Evolutionary conservation across 495 filamentous ascomycete genomes (phyloP), one percentile per base, ranked within the genome.

Genomic region (Tuber brumale): DNA sequence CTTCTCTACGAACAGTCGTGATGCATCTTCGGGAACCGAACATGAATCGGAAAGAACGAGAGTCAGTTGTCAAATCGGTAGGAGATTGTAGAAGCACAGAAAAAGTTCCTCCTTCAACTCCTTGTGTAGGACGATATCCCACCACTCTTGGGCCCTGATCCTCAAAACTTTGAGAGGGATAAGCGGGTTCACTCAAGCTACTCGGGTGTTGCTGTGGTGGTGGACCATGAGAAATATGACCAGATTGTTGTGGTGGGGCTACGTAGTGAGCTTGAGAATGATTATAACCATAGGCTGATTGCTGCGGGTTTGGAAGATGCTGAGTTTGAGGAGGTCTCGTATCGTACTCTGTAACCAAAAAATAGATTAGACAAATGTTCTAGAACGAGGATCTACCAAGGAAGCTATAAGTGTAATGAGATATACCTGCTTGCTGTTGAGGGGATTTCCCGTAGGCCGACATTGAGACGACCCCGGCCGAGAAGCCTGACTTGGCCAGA

Each of bases 1-100:
- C 87, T 18, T 91, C 84, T 81, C 90, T 91, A 39, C 87, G 85
- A 14, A 93, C 85, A 27, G 89, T 85, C 44, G 91, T 90, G 57
- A 87, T 85, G 83, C 89, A 91, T 83, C 89, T 88, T 79, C 90
- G 88, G 9, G 88, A 87, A 14, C 93, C 95, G 82, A 97, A 97
- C 45, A 90, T 89, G 39, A 97, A 84, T 77, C 86, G 90, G 77
- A 92, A 88, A 57, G 85, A 86, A 1, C 88, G 86, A 37, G 86
- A 83, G 4, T 87, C 86, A 4, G 89, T 86, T 31, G 88, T 86
- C 79, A 91, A 86, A 31, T 97, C 93, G 83, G 91, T 92, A 43
- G 90, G 88, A 19, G 90, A 91, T 76, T 89, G 88, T 70, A 97
- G 89, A 82, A 92, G 90, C 72, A 97, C 88, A 66, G 87, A 85